Percentiles rank a stretch among this genome's conserved stretches.
These are phyloP conservation scores for Tolypocladium amazonense DNA, from an alignment of 2,329 filamentous ascomycete species.

Conservation along the genomic window DNA sequence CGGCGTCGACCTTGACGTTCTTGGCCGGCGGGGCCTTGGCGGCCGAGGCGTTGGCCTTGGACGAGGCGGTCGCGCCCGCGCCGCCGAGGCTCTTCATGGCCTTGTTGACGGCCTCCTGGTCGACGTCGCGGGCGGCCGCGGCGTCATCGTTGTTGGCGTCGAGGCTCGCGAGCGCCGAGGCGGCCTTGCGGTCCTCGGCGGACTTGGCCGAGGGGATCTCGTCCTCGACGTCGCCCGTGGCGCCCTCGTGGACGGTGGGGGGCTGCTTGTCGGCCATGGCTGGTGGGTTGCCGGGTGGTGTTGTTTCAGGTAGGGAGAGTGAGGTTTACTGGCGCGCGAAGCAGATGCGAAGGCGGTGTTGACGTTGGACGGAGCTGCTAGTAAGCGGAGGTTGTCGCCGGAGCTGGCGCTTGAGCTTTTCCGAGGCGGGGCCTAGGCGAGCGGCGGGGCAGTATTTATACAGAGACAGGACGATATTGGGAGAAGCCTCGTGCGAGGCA, in stretches of 20 bases:
- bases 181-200: slow-evolving; percentile 69
- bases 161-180: slow-evolving; percentile 61
- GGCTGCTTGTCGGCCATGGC: slow-evolving; percentile 54
- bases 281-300: neutral
- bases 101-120: slow-evolving; percentile 59
- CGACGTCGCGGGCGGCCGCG: slow-evolving; percentile 44
- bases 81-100: slow-evolving; percentile 56
- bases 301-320: neutral
- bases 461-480: neutral
- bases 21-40: slow-evolving; percentile 29
- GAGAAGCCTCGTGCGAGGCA: neutral
- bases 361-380: neutral
- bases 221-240: slow-evolving; percentile 48
- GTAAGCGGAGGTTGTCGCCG: neutral
- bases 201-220: slow-evolving; percentile 45
- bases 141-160: slow-evolving; percentile 42
- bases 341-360: neutral
- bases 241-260: slow-evolving; percentile 45
- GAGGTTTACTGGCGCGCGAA: neutral
- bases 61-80: slow-evolving; percentile 16
- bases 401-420: neutral
- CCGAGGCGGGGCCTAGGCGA: neutral
- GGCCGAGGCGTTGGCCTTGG: slow-evolving; percentile 13
- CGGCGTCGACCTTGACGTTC: slow-evolving; percentile 63
- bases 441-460: neutral